phyloP scores from a whole-genome alignment of 805 yeast species.

The Starmerella powellii region DNA sequence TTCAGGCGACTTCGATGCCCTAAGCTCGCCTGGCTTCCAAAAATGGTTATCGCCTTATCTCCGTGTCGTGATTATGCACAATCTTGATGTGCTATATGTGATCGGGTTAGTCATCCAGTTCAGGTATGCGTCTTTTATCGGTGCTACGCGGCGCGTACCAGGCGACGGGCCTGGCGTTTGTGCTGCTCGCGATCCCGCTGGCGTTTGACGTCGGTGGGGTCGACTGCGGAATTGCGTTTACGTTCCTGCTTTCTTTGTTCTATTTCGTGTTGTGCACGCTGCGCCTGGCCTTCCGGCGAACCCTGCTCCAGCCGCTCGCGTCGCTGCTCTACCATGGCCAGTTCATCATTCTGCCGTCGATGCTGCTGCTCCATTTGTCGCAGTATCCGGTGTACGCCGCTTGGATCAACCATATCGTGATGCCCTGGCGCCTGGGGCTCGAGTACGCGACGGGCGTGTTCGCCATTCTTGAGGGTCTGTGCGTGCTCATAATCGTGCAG shows the following conservation, averaged over 20 bases:
- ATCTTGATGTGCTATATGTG: background rate
- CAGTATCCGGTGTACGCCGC: constrained; percentile 23
- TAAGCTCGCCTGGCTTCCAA: no score
- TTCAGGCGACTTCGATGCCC: no score
- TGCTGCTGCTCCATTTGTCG: constrained; percentile 46
- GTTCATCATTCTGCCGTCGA: constrained; percentile 68
- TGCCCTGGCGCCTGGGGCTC: constrained; percentile 60
- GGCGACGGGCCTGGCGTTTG: constrained; percentile 15
- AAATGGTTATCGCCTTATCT: no score
- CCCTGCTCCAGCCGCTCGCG: constrained; percentile 31
- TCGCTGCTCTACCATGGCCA: constrained; percentile 56
- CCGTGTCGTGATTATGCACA: no score
- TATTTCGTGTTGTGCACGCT: constrained; percentile 66
- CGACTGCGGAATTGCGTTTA: constrained; percentile 76
- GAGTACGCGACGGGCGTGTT: constrained; percentile 79
- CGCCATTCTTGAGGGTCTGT: constrained; percentile 84
- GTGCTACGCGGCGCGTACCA: constrained; percentile 2
- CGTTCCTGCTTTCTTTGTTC: constrained; percentile 55
- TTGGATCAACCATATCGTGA: constrained; percentile 31
- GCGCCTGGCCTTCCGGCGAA: constrained; percentile 39
- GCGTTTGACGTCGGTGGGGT: constrained; percentile 91
- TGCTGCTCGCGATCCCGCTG: constrained; percentile 64
- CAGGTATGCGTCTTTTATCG: background rate
- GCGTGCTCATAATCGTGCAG: constrained; percentile 83
- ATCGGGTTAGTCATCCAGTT: background rate